Conservation (phyloP, 345 rosid species). For the Trapa incisa region DNA sequence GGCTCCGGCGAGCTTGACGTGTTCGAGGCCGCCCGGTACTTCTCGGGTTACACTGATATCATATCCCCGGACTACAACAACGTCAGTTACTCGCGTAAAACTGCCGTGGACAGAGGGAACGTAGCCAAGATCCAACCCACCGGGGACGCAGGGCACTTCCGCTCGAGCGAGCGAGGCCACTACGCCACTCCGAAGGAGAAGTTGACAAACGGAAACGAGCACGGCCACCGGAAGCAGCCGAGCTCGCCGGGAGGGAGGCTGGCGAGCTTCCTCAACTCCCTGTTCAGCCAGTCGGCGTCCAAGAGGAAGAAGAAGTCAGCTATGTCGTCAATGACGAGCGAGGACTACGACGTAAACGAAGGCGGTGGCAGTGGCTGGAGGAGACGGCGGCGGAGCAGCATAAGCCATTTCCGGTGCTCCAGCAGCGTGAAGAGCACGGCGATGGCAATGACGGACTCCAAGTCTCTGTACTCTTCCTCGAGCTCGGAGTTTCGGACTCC, state of each 20-base stretch:
- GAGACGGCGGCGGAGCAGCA: slow-evolving; percentile 76
- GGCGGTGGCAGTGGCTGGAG: slow-evolving; percentile 23
- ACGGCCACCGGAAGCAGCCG: slow-evolving; percentile 64
- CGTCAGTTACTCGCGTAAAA: slow-evolving; percentile 23
- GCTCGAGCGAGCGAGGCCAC: slow-evolving; percentile 6
- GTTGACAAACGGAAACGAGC: slow-evolving; percentile 14
- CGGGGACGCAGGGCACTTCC: slow-evolving; percentile 26
- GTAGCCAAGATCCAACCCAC: slow-evolving; percentile 12
- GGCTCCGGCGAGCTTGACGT: slow-evolving; percentile 79
- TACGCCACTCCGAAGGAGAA: slow-evolving; percentile 13
- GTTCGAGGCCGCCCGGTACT: slow-evolving; percentile 78
- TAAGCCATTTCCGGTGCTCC: slow-evolving; percentile 69
- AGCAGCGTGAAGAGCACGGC: slow-evolving; percentile 16
- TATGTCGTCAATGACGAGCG: slow-evolving; percentile 20
- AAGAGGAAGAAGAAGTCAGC: slow-evolving; percentile 48
- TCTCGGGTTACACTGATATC: slow-evolving; percentile 49
- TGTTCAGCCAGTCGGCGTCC: slow-evolving; percentile 63
- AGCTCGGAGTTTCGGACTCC: slow-evolving; percentile 70
- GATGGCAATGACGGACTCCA: slow-evolving; percentile 14
- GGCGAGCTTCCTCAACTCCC: slow-evolving; percentile 81
- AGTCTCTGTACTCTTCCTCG: slow-evolving; percentile 48
- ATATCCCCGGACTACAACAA: slow-evolving; percentile 14
- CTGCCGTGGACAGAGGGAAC: slow-evolving; percentile 9
- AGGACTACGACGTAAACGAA: slow-evolving; percentile 27
- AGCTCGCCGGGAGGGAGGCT: slow-evolving; percentile 86